Percentiles rank a stretch among this genome's conserved stretches.
Evolutionary conservation across 2,329 filamentous ascomycete species (phyloP).

Genomic region (Ophiosphaerella korrae): DNA sequence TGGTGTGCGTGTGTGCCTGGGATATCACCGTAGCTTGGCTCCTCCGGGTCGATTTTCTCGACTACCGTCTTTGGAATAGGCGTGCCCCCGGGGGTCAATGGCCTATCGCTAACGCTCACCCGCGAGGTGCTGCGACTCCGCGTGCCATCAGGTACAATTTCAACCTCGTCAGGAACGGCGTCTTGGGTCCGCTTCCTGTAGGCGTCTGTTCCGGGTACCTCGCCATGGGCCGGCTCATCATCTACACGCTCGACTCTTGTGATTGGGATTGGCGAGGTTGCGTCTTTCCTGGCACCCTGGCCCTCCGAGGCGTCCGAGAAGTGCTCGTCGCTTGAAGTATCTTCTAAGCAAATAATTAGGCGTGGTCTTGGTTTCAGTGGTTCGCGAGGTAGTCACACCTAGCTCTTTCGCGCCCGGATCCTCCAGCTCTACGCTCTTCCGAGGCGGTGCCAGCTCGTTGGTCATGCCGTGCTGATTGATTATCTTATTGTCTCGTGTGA

Average conservation of each 20-base stretch:
- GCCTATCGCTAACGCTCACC: conserved; percentile 52
- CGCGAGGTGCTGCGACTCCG: conserved; percentile 47
- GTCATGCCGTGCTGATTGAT: conserved; percentile 33
- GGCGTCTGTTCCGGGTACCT: conserved; percentile 65
- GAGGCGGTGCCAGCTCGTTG: conserved; percentile 58
- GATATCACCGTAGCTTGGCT: conserved; percentile 64
- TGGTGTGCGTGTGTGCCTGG: conserved; percentile 65
- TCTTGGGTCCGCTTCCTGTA: conserved; percentile 64
- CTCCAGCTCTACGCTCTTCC: conserved; percentile 60
- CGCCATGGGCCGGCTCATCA: conserved; percentile 62
- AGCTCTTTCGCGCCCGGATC: conserved; percentile 63
- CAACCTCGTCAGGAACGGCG: conserved; percentile 67
- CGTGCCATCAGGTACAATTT: conserved; percentile 56
- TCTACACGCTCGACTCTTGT: conserved; percentile 69
- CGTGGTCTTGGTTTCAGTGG: not conserved
- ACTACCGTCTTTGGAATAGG: conserved; percentile 65
- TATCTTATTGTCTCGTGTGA: conserved; percentile 1
- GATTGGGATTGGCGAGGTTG: conserved; percentile 61
- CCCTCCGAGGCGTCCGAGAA: conserved; percentile 71
- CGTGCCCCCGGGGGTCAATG: conserved; percentile 57
- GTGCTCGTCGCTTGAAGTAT: conserved; percentile 63
- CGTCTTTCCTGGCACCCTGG: conserved; percentile 47
- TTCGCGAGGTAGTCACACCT: conserved; percentile 47
- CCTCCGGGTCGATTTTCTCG: conserved; percentile 63
- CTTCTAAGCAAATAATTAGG: conserved; percentile 27